phyloP scores from a whole-genome alignment of 164 flowering plant genomes.

The Berberis vulgaris region DNA sequence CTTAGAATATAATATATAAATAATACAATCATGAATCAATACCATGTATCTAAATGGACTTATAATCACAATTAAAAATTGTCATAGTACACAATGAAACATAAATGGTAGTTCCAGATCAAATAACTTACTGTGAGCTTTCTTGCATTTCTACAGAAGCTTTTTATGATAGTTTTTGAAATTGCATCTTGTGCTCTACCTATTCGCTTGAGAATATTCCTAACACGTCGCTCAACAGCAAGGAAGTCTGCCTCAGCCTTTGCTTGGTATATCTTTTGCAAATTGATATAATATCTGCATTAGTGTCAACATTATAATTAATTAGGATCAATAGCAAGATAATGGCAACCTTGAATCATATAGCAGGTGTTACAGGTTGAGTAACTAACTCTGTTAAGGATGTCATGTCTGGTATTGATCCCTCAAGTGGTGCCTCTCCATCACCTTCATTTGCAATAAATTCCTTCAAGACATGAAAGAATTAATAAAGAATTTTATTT shows the following conservation, averaged over 20 bases:
- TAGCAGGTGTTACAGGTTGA: not conserved
- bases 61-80: no score
- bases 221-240: conserved; percentile 60
- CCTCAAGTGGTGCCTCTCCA: conserved; percentile 96
- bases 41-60: no score
- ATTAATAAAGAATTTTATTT: not conserved
- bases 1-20: no score
- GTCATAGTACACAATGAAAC: no score
- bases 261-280: conserved; percentile 88
- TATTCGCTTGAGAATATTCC: conserved; percentile 55
- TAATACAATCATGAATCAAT: no score
- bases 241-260: conserved; percentile 91
- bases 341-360: not conserved
- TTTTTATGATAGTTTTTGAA: conserved; percentile 52
- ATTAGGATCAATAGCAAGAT: conserved; percentile 6
- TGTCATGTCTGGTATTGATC: conserved; percentile 97
- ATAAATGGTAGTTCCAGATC: not conserved
- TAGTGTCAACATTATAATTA: conserved; percentile 7
- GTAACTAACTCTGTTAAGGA: conserved; percentile 90
- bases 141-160: conserved; percentile 87
- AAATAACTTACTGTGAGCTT: conserved; percentile 57
- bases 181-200: conserved; percentile 78
- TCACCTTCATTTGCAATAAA: conserved; percentile 83
- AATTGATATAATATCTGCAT: conserved; percentile 73
- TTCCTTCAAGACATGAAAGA: conserved; percentile 40